Evolutionary conservation across 108 stramenopile species (phyloP), one percentile per base, ranked within the genome.

Genomic region (Nannochloropsis salina): DNA sequence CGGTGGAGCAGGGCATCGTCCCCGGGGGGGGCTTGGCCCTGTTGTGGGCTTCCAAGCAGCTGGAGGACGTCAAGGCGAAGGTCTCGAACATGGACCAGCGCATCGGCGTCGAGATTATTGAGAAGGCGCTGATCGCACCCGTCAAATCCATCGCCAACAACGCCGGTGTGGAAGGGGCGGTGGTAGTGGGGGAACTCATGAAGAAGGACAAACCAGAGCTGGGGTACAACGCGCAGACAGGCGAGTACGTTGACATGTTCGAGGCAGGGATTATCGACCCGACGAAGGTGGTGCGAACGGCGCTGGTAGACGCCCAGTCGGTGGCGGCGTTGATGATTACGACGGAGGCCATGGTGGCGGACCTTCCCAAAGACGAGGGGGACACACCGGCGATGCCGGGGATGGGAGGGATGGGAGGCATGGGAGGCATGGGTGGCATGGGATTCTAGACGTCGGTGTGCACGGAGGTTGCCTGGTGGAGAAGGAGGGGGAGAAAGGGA

Each of bases 21-120:
- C 98, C 99, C 6, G 99, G 99, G 81, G 99, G 99, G 80, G 99
- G 99, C 83, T 96, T 95, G 90, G 99, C 99, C 2, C 92, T 99
- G 41, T 92, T 99, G 44, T 96, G 98, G 94, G 98, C 98, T 89
- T 96, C 96, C 20, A 43, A 41, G 9, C 45, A 83, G 42, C 41
- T 40, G 47, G 83, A 83, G 80, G 91, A 85, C 12, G 83, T 89
- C 44, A 91, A 92, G 90, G 42, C 83, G 10, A 40, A 80, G 3
- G 90, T 90, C 89, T 41, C 88, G 84, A 99, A 98, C 92, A 97
- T 98, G 96, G 99, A 99, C 91, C 96, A 97, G 92, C 92, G 94
- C 83, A 98, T 99, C 90, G 99, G 99, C 86, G 93, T 99, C 5
- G 94, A 97, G 89, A 99, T 99, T 87, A 96, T 99, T 87, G 94